Conservation (phyloP, 768 basidiomycete genomes). For the Mycena capillaripes region DNA sequence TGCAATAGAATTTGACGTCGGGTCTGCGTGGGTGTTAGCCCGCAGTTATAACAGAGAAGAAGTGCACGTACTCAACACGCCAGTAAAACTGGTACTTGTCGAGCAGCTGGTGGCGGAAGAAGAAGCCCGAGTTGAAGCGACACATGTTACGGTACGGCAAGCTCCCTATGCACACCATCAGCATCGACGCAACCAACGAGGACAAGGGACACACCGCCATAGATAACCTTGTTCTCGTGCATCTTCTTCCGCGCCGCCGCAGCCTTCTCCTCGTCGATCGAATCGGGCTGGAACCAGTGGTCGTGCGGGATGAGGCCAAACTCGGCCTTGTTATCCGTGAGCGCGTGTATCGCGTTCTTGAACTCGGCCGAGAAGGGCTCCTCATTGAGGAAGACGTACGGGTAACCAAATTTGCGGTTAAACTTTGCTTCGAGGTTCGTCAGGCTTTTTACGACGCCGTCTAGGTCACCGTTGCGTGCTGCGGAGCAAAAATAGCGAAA, state of each 20-base stretch:
- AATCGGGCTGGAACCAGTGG: slow-evolving; percentile 84
- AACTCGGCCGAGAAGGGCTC: slow-evolving; percentile 83
- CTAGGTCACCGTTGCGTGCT: slow-evolving; percentile 74
- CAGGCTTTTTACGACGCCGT: slow-evolving; percentile 73
- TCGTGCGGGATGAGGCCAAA: slow-evolving; percentile 78
- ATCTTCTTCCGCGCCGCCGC: slow-evolving; percentile 69
- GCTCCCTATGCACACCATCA: not conserved
- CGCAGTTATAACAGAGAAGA: not conserved
- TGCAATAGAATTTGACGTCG: slow-evolving; percentile 71
- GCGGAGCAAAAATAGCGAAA: not conserved
- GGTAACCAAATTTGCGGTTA: slow-evolving; percentile 84
- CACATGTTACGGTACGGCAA: slow-evolving; percentile 37
- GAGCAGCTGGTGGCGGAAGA: slow-evolving; percentile 69
- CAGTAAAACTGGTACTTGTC: slow-evolving; percentile 72
- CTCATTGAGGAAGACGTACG: slow-evolving; percentile 93
- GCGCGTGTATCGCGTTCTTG: slow-evolving; percentile 62
- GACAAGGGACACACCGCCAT: slow-evolving; percentile 53
- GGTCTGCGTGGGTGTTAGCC: slow-evolving; percentile 43
- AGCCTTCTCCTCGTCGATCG: slow-evolving; percentile 83
- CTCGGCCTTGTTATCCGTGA: slow-evolving; percentile 47
- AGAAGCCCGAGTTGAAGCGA: slow-evolving; percentile 50
- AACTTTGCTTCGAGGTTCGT: slow-evolving; percentile 77
- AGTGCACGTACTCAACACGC: slow-evolving; percentile 61
- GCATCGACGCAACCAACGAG: not conserved
- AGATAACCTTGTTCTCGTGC: slow-evolving; percentile 62